These are phyloP conservation scores for Meyerozyma sp. DNA, from an alignment of 1,139 yeast species.

Conservation along the genomic window DNA sequence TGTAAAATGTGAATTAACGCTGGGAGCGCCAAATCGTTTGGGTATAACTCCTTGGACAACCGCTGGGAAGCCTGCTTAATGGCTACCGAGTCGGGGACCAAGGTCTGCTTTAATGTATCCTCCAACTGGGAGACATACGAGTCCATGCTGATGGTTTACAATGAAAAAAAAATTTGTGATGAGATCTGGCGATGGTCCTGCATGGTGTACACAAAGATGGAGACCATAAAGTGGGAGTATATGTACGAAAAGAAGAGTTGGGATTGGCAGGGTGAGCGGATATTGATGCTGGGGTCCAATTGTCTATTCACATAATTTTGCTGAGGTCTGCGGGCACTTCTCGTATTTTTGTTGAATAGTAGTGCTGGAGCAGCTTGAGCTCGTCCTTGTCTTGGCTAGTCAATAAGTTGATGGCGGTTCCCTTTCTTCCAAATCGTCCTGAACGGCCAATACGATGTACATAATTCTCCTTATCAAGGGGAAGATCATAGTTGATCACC, in stretches of 20 bases:
- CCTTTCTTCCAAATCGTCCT: slow-evolving; percentile 94
- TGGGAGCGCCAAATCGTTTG: slow-evolving; percentile 68
- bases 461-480: slow-evolving; percentile 80
- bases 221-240: too few species aligned
- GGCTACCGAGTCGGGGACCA: slow-evolving; percentile 69
- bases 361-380: slow-evolving; percentile 67
- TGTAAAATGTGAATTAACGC: slow-evolving; percentile 80
- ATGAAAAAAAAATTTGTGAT: slow-evolving; percentile 3
- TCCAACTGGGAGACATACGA: slow-evolving; percentile 61
- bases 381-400: slow-evolving; percentile 61
- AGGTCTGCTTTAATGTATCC: slow-evolving; percentile 69
- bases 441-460: slow-evolving; percentile 93
- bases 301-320: slow-evolving; percentile 27
- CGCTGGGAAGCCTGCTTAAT: slow-evolving; percentile 79
- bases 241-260: neutral
- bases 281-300: neutral
- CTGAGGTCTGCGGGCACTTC: slow-evolving; percentile 84
- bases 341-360: slow-evolving; percentile 70
- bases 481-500: slow-evolving; percentile 89
- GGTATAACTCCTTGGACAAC: slow-evolving; percentile 71
- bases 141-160: slow-evolving; percentile 8
- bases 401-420: slow-evolving; percentile 86
- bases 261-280: neutral
- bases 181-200: neutral
- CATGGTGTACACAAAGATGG: neutral